Percentiles rank a stretch among this genome's conserved stretches.
Conservation (phyloP, 495 filamentous ascomycete genomes). For the Hypoxylon lienhwacheense region DNA sequence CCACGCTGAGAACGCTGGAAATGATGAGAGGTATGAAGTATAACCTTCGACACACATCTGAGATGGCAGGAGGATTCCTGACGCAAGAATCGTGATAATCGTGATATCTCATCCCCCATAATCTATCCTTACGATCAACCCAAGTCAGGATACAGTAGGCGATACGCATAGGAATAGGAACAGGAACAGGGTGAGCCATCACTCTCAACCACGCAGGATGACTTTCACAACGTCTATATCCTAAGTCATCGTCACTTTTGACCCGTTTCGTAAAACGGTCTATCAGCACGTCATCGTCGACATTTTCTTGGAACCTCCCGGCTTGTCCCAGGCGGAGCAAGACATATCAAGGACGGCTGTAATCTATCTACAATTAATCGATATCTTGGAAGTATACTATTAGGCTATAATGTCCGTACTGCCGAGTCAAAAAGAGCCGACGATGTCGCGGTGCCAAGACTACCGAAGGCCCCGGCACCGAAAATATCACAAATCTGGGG, state of each 20-base stretch:
- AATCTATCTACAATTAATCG: slow-evolving; percentile 33
- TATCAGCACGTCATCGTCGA: no score
- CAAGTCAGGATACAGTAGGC: slow-evolving; percentile 19
- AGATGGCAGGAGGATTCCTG: slow-evolving; percentile 11
- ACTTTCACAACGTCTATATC: slow-evolving; percentile 7
- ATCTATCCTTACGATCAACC: slow-evolving; percentile 4
- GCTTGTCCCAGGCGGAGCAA: no score
- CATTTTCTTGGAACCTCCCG: no score
- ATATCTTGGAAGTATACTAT: slow-evolving; percentile 25
- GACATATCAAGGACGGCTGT: neutral
- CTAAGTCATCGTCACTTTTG: no score
- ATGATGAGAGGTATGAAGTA: slow-evolving; percentile 11
- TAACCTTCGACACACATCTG: slow-evolving; percentile 8
- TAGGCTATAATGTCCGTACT: slow-evolving; percentile 30
- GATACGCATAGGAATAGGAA: no score
- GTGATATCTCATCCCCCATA: neutral
- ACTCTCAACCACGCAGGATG: neutral
- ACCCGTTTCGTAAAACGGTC: no score
- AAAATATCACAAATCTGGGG: slow-evolving; percentile 15
- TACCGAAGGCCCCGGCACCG: slow-evolving; percentile 16
- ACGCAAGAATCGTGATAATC: slow-evolving; percentile 13
- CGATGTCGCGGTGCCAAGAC: slow-evolving; percentile 21
- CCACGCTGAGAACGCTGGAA: no score
- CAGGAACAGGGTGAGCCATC: neutral
- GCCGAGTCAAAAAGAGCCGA: slow-evolving; percentile 17